These are phyloP conservation scores for Tetrahymena malaccensis DNA, from an alignment of 73 alveolate genomes.

Conservation along the genomic window DNA sequence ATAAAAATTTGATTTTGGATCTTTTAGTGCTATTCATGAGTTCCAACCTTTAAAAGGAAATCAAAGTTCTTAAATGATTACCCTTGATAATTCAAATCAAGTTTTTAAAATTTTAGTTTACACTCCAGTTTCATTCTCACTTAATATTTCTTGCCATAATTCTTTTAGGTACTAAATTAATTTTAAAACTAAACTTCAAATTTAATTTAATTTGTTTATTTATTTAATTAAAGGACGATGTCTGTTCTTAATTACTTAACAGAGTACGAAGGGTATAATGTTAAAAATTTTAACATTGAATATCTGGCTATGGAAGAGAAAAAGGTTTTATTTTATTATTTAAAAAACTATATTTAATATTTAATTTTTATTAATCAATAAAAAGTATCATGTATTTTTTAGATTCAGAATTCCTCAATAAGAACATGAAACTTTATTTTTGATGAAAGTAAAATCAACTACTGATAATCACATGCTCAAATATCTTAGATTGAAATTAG, in stretches of 20 bases:
- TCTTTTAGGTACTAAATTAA: not conserved
- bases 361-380: not conserved
- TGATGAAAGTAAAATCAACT: conserved; percentile 9
- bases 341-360: not conserved
- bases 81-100: conserved; percentile 17
- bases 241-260: conserved; percentile 11
- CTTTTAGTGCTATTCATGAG: conserved; percentile 24
- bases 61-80: not conserved
- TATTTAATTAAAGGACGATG: not conserved
- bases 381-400: conserved; percentile 8
- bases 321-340: not conserved
- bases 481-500: conserved; percentile 8
- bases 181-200: not conserved
- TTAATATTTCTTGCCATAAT: conserved; percentile 16
- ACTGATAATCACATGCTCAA: conserved; percentile 19
- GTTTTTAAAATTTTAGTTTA: conserved; percentile 16
- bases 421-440: conserved; percentile 9
- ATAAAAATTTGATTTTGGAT: conserved; percentile 15
- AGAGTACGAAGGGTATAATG: conserved; percentile 20
- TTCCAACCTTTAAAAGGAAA: conserved; percentile 3
- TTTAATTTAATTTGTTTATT: not conserved
- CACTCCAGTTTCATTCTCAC: conserved; percentile 29
- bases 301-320: conserved; percentile 27
- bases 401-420: conserved; percentile 24
- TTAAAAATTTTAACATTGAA: not conserved